Percentiles rank a stretch among this genome's conserved stretches.
These are phyloP conservation scores for Podaxis pistillaris DNA, from an alignment of 768 basidiomycete genomes.

Conservation along the genomic window DNA sequence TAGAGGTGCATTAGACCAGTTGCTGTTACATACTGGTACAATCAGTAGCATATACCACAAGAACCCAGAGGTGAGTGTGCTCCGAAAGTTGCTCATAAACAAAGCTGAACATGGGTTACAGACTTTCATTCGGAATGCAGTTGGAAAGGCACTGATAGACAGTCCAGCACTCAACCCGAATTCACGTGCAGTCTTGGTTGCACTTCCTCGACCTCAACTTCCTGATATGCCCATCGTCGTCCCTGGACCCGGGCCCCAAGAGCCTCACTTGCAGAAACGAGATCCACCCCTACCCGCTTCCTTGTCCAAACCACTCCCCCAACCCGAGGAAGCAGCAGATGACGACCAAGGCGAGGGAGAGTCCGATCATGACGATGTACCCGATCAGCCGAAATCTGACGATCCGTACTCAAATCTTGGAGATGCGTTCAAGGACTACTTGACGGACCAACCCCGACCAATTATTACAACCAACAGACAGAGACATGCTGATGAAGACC, in stretches of 20 bases:
- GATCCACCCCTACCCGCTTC: constrained; percentile 20
- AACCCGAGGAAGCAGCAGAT: constrained; percentile 29
- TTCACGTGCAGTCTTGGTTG: constrained; percentile 70
- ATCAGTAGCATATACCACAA: constrained; percentile 97
- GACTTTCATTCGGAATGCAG: constrained; percentile 93
- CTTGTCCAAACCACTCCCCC: constrained; percentile 19
- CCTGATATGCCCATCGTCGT: constrained; percentile 47
- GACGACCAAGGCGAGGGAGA: constrained; percentile 29
- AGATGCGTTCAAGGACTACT: constrained; percentile 71
- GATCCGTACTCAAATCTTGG: constrained; percentile 88
- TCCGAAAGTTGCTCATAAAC: not conserved
- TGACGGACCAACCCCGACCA: constrained; percentile 72
- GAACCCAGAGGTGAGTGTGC: constrained; percentile 75
- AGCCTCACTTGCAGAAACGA: constrained; percentile 34
- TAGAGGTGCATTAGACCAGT: constrained; percentile 90
- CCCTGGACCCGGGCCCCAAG: constrained; percentile 62
- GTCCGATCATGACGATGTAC: constrained; percentile 22
- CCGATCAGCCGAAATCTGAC: constrained; percentile 27
- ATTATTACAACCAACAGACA: constrained; percentile 42
- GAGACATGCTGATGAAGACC: constrained; percentile 58
- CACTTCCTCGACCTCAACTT: constrained; percentile 52
- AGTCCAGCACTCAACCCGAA: constrained; percentile 87
- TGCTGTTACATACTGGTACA: constrained; percentile 91
- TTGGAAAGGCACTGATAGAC: constrained; percentile 79
- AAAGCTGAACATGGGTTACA: constrained; percentile 23